phyloP scores from a whole-genome alignment of 2,329 filamentous ascomycete genomes.

The Calonectria pseudoturangicola region DNA sequence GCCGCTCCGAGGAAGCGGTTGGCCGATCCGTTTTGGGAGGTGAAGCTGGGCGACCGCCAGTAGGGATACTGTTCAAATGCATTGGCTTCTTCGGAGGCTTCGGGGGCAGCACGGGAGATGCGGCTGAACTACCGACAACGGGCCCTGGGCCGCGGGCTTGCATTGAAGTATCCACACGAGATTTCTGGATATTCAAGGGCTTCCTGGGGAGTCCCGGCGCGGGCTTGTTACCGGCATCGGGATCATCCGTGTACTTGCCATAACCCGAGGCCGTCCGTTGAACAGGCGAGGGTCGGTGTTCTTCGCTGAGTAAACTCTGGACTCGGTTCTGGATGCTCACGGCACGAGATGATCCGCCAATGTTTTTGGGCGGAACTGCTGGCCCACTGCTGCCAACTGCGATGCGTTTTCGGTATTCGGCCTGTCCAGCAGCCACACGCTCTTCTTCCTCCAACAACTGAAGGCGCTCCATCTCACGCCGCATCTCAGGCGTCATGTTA shows the following conservation, averaged over 20 bases:
- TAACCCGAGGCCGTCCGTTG: conserved; percentile 90
- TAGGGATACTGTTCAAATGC: conserved; percentile 75
- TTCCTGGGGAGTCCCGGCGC: conserved; percentile 71
- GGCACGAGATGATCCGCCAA: conserved; percentile 78
- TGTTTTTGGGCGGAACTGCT: conserved; percentile 70
- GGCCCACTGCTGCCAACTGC: conserved; percentile 67
- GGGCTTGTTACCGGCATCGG: conserved; percentile 60
- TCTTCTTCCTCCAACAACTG: conserved; percentile 91
- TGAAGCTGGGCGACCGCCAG: conserved; percentile 64
- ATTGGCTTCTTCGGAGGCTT: conserved; percentile 73
- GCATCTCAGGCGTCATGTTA: conserved; percentile 88
- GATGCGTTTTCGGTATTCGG: conserved; percentile 88
- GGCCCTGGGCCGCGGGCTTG: conserved; percentile 45
- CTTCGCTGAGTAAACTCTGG: conserved; percentile 88
- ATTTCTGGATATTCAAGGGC: conserved; percentile 63
- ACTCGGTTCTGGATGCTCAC: conserved; percentile 95
- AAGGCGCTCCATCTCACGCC: conserved; percentile 89
- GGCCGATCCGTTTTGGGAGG: conserved; percentile 64
- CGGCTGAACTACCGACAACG: conserved; percentile 39
- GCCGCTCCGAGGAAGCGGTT: conserved; percentile 58
- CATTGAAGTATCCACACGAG: conserved; percentile 55
- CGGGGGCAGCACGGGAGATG: conserved; percentile 50
- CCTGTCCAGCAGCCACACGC: conserved; percentile 90
- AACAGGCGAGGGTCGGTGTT: conserved; percentile 74
- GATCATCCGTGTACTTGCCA: conserved; percentile 84